Conservation (phyloP, 2,329 filamentous ascomycete genomes). For the Graphilbum sp. region DNA sequence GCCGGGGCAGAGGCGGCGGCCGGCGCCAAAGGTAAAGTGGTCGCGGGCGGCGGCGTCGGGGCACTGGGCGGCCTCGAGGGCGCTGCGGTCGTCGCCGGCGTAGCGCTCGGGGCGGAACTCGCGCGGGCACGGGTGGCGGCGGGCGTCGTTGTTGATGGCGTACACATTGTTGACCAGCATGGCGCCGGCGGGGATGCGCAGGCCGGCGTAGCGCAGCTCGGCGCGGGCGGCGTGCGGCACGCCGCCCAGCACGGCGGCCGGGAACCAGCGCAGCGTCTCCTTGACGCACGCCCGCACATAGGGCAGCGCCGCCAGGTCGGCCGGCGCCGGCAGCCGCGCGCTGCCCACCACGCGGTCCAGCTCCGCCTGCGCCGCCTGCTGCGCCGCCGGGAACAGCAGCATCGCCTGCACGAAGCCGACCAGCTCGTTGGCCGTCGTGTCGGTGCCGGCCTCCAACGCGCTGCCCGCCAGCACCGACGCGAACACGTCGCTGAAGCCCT, state of each 20-base stretch:
- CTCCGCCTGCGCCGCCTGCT: conserved; percentile 22
- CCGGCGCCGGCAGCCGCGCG: conserved; percentile 19
- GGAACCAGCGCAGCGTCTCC: conserved; percentile 27
- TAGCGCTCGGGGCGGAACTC: conserved; percentile 26
- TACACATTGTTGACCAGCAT: conserved; percentile 23
- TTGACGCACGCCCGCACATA: conserved; percentile 27
- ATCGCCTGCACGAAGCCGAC: conserved; percentile 29
- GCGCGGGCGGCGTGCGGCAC: conserved; percentile 23
- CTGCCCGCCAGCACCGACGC: conserved; percentile 17
- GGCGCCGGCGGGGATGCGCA: conserved; percentile 27
- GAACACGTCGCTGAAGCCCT: conserved; percentile 15
- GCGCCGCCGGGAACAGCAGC: conserved; percentile 22
- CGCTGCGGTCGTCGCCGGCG: conserved; percentile 11
- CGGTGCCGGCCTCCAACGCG: conserved; percentile 20
- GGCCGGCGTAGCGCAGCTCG: conserved; percentile 26
- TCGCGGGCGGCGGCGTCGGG: conserved; percentile 23
- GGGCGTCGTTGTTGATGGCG: conserved; percentile 29
- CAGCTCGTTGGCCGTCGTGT: conserved; percentile 24
- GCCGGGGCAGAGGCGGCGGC: conserved; percentile 40
- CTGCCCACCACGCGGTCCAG: conserved; percentile 24
- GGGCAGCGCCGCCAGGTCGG: conserved; percentile 21
- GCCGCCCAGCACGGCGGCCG: conserved; percentile 20
- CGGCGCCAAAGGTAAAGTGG: conserved; percentile 37
- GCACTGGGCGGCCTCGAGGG: conserved; percentile 12
- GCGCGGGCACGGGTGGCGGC: conserved; percentile 22